These are phyloP conservation scores for Diutina mesorugosa DNA, from an alignment of 1,139 yeast species.

Conservation along the genomic window DNA sequence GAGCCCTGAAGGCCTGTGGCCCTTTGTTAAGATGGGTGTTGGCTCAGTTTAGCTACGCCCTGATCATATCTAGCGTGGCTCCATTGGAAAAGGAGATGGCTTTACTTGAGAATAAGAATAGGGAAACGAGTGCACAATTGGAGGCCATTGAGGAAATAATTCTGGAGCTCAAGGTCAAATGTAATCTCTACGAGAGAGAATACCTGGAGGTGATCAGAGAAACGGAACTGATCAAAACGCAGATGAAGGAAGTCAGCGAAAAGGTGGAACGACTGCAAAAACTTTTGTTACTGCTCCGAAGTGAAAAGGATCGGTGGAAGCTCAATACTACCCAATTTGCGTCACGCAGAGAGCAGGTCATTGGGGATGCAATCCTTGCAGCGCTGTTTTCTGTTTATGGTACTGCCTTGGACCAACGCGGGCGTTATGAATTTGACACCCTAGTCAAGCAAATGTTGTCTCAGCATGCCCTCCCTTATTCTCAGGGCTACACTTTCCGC, in stretches of 20 bases:
- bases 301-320: constrained; percentile 73
- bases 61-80: constrained; percentile 55
- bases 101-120: constrained; percentile 37
- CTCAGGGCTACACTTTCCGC: not conserved
- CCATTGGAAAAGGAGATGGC: constrained; percentile 38
- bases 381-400: constrained; percentile 52
- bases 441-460: constrained; percentile 31
- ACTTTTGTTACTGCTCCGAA: constrained; percentile 49
- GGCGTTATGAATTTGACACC: constrained; percentile 24
- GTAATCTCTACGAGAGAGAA: constrained; percentile 10
- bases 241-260: constrained; percentile 48
- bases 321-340: constrained; percentile 39
- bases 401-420: constrained; percentile 46
- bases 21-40: constrained; percentile 83
- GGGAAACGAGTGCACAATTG: constrained; percentile 53
- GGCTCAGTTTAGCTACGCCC: constrained; percentile 69
- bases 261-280: constrained; percentile 53
- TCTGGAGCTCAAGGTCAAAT: constrained; percentile 48
- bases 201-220: constrained; percentile 71
- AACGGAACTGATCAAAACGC: constrained; percentile 60
- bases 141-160: constrained; percentile 77
- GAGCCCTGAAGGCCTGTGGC: constrained; percentile 95
- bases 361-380: constrained; percentile 55
- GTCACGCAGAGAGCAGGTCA: constrained; percentile 28
- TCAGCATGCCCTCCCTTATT: constrained; percentile 21